A percentile compares a stretch with the other conserved stretches of the same genome.
Conservation (phyloP, 2,329 filamentous ascomycete genomes). For the Fusarium torreyae region DNA sequence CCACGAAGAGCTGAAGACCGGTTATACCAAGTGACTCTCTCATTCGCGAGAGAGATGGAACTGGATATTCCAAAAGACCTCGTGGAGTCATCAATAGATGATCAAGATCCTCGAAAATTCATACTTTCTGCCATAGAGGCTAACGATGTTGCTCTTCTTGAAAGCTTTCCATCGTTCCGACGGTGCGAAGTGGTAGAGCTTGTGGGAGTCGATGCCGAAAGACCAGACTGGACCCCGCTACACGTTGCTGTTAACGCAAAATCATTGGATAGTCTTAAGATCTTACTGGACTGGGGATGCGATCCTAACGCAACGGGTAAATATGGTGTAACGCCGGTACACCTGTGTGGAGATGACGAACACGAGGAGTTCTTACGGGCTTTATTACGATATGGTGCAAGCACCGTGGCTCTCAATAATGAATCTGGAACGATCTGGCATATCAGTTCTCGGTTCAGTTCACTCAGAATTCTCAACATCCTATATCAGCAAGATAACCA, state of each 20-base stretch:
- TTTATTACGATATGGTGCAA: not conserved
- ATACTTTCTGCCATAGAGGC: not conserved
- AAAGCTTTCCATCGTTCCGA: too few species aligned
- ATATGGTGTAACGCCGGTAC: not conserved
- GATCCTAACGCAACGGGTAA: not conserved
- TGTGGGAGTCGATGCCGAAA: too few species aligned
- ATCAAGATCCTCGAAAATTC: not conserved
- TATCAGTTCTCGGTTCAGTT: accelerated
- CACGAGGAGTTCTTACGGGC: not conserved
- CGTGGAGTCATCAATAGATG: not conserved
- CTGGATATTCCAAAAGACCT: not conserved
- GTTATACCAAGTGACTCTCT: not conserved
- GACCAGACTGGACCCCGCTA: not conserved
- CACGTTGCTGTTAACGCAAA: not conserved
- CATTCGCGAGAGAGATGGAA: not conserved
- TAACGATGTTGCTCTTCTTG: not conserved
- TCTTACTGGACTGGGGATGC: not conserved
- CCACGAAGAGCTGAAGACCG: not conserved
- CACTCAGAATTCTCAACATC: not conserved
- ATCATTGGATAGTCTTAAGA: not conserved
- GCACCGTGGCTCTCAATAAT: not conserved
- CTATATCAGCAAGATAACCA: not conserved
- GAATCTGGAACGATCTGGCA: not conserved
- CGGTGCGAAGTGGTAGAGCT: too few species aligned
- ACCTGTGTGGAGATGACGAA: not conserved